These are phyloP conservation scores for Geoglossum glabrum DNA, from an alignment of 495 filamentous ascomycete species.

Conservation along the genomic window DNA sequence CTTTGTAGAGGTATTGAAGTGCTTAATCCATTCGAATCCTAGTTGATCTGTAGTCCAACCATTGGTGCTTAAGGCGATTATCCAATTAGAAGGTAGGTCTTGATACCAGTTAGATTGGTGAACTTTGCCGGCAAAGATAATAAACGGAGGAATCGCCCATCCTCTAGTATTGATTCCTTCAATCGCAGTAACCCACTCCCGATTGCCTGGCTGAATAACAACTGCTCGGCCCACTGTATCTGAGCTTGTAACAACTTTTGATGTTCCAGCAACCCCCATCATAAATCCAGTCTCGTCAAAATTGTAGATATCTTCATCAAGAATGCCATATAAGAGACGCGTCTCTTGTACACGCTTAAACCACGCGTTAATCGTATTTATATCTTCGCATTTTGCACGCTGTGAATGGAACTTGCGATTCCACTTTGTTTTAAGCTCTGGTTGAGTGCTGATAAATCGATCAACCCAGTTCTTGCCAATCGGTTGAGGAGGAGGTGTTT, in stretches of 20 bases:
- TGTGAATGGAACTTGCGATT: conserved; percentile 2
- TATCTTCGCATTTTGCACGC: conserved; percentile 2
- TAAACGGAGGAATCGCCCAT: background rate
- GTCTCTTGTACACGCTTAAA: conserved; percentile 1
- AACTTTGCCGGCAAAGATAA: background rate
- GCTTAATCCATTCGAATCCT: too few relatives aligned
- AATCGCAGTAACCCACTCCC: conserved; percentile 1
- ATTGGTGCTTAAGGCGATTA: too few relatives aligned
- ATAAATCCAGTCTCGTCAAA: conserved; percentile 8
- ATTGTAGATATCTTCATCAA: conserved; percentile 4
- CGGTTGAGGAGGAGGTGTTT: too few relatives aligned
- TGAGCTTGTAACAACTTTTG: conserved; percentile 6
- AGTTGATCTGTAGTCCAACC: too few relatives aligned
- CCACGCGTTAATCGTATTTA: background rate
- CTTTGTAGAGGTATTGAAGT: too few relatives aligned
- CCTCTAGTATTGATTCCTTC: background rate
- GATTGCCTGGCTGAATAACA: background rate
- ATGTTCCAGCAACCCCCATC: conserved; percentile 2
- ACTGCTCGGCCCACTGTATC: background rate
- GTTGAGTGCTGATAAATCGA: background rate
- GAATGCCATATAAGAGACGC: conserved; percentile 3
- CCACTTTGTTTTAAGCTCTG: background rate
- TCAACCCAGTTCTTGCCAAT: background rate
- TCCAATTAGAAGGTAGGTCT: too few relatives aligned
- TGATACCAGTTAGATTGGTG: background rate